A percentile compares a stretch with the other conserved stretches of the same genome.
These are phyloP conservation scores for Saraca asoca DNA, from an alignment of 331 rosid genomes.

Conservation along the genomic window DNA sequence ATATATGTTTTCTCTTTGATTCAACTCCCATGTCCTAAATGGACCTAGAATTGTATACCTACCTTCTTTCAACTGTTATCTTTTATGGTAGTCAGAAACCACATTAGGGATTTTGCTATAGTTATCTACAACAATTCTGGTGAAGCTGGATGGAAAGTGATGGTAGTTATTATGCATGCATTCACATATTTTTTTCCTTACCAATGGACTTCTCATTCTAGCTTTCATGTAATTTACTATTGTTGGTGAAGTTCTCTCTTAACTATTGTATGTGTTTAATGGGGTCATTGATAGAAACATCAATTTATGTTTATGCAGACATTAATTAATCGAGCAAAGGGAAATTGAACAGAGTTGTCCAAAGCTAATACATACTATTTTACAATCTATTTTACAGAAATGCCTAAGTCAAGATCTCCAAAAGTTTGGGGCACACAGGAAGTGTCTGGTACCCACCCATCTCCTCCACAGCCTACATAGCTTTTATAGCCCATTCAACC, in stretches of 20 bases:
- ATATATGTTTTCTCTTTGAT: background rate
- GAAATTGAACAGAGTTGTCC: constrained; percentile 72
- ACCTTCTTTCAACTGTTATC: constrained; percentile 11
- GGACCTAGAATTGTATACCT: background rate
- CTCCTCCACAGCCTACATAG: no score
- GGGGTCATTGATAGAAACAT: background rate
- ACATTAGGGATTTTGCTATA: constrained; percentile 14
- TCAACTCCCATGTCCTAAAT: background rate
- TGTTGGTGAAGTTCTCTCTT: background rate
- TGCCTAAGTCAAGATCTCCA: no score
- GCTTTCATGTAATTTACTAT: constrained; percentile 25
- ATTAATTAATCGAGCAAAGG: constrained; percentile 76
- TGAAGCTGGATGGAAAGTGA: constrained; percentile 9
- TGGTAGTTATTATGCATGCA: background rate
- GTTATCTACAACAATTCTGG: constrained; percentile 1
- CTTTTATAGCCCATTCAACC: no score
- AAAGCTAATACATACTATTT: no score
- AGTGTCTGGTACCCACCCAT: no score
- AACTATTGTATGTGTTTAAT: background rate
- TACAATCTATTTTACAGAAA: no score
- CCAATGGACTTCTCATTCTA: constrained; percentile 12
- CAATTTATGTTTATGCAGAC: constrained; percentile 49
- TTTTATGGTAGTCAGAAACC: background rate
- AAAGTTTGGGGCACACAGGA: no score
- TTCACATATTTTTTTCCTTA: background rate